These are phyloP conservation scores for Zalaria sp. DNA, from an alignment of 2,329 filamentous ascomycete species.

Conservation along the genomic window DNA sequence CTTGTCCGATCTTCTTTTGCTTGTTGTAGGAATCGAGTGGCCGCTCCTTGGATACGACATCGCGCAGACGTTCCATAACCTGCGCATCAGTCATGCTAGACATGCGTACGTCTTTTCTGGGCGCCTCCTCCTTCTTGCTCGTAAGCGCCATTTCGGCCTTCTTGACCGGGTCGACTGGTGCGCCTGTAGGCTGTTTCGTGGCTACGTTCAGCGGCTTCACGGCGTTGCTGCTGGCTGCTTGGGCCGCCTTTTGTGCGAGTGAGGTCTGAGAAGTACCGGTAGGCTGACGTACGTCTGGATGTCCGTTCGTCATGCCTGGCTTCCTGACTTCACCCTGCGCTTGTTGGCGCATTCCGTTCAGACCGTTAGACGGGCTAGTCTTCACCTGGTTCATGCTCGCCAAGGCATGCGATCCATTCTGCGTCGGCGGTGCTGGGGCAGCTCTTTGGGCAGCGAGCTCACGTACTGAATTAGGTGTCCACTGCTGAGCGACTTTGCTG, in stretches of 20 bases:
- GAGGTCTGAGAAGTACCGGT: conserved; percentile 1
- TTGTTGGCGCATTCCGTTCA: conserved; percentile 7
- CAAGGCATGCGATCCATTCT: conserved; percentile 15
- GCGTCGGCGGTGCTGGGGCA: conserved; percentile 56
- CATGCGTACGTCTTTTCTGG: conserved; percentile 89
- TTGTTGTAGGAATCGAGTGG: conserved; percentile 94
- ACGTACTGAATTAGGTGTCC: conserved; percentile 18
- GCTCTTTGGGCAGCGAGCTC: conserved; percentile 58
- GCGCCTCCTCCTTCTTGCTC: conserved; percentile 46
- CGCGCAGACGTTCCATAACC: conserved; percentile 89
- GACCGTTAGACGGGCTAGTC: conserved; percentile 1
- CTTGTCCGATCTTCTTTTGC: conserved; percentile 99
- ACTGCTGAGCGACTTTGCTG: conserved; percentile 38
- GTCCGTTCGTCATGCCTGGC: conserved; percentile 10
- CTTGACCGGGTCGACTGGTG: conserved; percentile 58
- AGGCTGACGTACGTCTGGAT: conserved; percentile 6
- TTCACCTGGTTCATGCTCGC: neutral
- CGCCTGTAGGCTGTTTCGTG: conserved; percentile 31
- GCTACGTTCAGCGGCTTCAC: conserved; percentile 41
- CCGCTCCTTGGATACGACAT: conserved; percentile 90
- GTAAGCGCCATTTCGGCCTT: conserved; percentile 81
- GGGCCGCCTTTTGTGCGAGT: conserved; percentile 10
- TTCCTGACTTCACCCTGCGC: conserved; percentile 15
- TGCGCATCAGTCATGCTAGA: conserved; percentile 95
- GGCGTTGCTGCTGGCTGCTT: conserved; percentile 8